Conservation (phyloP, 2,329 filamentous ascomycete genomes). For the Aspergillus thermomutatus region DNA sequence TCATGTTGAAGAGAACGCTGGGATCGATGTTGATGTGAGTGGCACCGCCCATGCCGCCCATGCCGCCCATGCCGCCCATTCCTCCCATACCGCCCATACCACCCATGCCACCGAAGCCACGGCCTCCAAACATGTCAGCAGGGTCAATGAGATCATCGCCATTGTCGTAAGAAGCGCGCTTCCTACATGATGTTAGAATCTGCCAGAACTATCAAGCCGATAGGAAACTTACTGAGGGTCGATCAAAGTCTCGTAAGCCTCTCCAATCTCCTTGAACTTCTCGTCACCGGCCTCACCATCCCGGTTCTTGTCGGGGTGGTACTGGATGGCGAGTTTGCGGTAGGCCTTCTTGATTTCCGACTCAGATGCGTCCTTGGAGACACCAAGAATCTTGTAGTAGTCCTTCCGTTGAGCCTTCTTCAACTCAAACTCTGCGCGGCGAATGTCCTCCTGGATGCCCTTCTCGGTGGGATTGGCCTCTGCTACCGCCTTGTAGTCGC, state of each 20-base stretch:
- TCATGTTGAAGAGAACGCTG: constrained; percentile 80
- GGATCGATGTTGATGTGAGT: constrained; percentile 61
- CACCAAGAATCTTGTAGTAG: constrained; percentile 94
- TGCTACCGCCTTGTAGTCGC: constrained; percentile 81
- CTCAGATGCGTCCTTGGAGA: constrained; percentile 81
- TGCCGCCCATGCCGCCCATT: constrained; percentile 42
- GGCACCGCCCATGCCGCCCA: constrained; percentile 56
- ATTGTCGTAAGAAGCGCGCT: constrained; percentile 85
- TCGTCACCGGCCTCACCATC: constrained; percentile 74
- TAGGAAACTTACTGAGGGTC: constrained; percentile 73
- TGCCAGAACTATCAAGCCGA: not conserved
- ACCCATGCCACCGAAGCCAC: constrained; percentile 48
- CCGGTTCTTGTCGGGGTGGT: constrained; percentile 97
- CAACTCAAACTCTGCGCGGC: constrained; percentile 85
- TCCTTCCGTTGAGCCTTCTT: constrained; percentile 98
- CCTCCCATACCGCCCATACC: constrained; percentile 57
- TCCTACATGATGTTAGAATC: constrained; percentile 50
- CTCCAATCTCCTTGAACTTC: constrained; percentile 95
- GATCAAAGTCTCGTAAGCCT: constrained; percentile 93
- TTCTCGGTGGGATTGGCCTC: constrained; percentile 81
- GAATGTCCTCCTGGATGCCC: constrained; percentile 76
- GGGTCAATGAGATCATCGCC: constrained; percentile 89
- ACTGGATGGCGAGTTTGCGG: constrained; percentile 85
- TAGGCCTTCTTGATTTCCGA: constrained; percentile 94
- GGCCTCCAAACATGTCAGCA: constrained; percentile 75